A percentile compares a stretch with the other conserved stretches of the same genome.
Evolutionary conservation across 345 rosid genomes (phyloP).

Genomic region (Hypericum perforatum): DNA sequence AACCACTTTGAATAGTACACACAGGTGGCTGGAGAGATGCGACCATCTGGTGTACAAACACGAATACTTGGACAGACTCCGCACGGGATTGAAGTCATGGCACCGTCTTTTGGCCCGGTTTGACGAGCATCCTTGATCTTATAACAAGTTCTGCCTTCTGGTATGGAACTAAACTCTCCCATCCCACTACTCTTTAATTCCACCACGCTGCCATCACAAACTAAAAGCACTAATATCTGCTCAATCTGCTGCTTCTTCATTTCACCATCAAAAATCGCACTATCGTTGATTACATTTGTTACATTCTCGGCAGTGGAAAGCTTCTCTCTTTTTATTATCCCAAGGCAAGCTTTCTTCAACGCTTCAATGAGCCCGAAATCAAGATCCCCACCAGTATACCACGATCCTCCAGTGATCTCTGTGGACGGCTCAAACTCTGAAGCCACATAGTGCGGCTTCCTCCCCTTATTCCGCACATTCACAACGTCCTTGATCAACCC

Average conservation of each 20-base stretch:
- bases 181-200: constrained; percentile 57
- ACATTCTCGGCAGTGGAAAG: constrained; percentile 48
- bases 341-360: constrained; percentile 33
- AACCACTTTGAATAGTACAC: constrained; percentile 60
- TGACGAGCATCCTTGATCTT: constrained; percentile 21
- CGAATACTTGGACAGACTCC: constrained; percentile 64
- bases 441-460: constrained; percentile 42
- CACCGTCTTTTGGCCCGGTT: constrained; percentile 36
- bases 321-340: constrained; percentile 20
- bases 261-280: constrained; percentile 21
- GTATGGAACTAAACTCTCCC: constrained; percentile 40
- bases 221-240: constrained; percentile 55
- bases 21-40: constrained; percentile 55
- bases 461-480: constrained; percentile 47
- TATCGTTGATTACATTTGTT: constrained; percentile 22
- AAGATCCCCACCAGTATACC: constrained; percentile 60
- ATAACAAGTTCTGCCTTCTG: constrained; percentile 44
- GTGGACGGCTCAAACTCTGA: constrained; percentile 53
- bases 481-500: constrained; percentile 50
- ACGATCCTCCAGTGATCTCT: constrained; percentile 69
- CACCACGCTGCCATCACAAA: constrained; percentile 50
- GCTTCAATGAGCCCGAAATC: constrained; percentile 30
- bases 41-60: constrained; percentile 57
- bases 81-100: constrained; percentile 70
- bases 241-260: constrained; percentile 32